phyloP scores from a whole-genome alignment of 1,284 basidiomycete genomes.

The Exsudoporus floridanus region DNA sequence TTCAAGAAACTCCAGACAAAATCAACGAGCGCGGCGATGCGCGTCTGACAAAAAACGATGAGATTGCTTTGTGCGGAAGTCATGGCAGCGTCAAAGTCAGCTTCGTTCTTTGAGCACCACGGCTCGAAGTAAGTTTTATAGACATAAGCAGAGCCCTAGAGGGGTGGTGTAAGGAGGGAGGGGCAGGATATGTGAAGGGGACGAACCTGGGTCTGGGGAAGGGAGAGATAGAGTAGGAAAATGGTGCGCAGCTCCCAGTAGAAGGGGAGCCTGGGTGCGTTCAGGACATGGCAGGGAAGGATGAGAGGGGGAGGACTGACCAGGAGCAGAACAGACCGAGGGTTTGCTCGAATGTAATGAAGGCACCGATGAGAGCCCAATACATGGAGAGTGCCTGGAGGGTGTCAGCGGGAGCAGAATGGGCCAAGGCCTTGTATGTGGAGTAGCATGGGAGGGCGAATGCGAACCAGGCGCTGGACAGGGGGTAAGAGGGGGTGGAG shows the following conservation, averaged over 20 bases:
- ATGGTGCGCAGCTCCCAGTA: conserved; percentile 74
- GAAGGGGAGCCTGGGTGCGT: conserved; percentile 65
- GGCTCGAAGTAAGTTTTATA: conserved; percentile 68
- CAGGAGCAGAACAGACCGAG: conserved; percentile 71
- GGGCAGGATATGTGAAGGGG: not conserved
- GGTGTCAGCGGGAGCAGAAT: conserved; percentile 57
- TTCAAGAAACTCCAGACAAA: conserved; percentile 45
- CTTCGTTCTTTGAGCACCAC: conserved; percentile 64
- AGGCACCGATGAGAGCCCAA: conserved; percentile 47
- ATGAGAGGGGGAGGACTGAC: conserved; percentile 40
- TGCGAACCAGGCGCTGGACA: conserved; percentile 63
- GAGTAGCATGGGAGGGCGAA: conserved; percentile 61
- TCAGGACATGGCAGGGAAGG: conserved; percentile 3
- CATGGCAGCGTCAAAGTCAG: conserved; percentile 65
- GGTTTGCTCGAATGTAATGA: conserved; percentile 68
- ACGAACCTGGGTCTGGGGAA: conserved; percentile 72
- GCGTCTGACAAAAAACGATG: conserved; percentile 51
- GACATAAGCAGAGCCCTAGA: conserved; percentile 71
- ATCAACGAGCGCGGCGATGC: conserved; percentile 48
- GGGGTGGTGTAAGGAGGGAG: not conserved
- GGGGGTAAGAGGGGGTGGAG: not conserved
- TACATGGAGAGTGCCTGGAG: conserved; percentile 48
- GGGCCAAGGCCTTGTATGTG: conserved; percentile 66
- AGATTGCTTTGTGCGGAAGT: conserved; percentile 51
- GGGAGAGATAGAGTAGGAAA: conserved; percentile 70